Base-by-base conservation (phyloP, 305 asterid genomes). In the Lippia alba region DNA sequence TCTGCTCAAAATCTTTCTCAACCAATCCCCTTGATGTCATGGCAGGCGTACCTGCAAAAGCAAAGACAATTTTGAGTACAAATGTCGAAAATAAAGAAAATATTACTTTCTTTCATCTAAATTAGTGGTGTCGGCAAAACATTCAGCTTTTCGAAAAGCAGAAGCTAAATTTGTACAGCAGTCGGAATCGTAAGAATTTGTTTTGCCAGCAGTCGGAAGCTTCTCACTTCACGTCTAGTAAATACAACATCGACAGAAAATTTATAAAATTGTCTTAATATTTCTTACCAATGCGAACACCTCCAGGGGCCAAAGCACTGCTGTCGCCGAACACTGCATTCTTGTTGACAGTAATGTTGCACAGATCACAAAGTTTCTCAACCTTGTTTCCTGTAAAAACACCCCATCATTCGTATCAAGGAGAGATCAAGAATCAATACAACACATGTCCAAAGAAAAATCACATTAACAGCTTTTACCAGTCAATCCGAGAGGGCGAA, bases 261-360 rank as follows among this genome's bases (percentile, higher is more conserved):
- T 16, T 41, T 32, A 18, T 14, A 14, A 20, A 12, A 4, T 33
- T 12, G 8, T 1, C 11, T 36, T 4, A 36, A 17, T 16, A 59
- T 57, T 55, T 60, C 87, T 84, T 86, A 91, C 99, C 99, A 46
- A 94, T 85, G 70, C 97, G 97, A 82, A 94, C 97, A 12, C 99
- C 99, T 77, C 99, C 99, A 62, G 99, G 97, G 64, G 99, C 88
- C 85, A 94, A 80, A 11, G 97, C 97, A 74, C 97, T 91, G 84
- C 97, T 94, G 88, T 94, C 99, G 55, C 97, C 97, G 69, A 94
- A 94, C 53, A 94, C 97, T 41, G 99, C 97, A 72, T 91, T 91
- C 88, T 94, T 94, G 89, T 91, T 94, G 16, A 94, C 96, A 55
- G 99, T 94, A 74, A 94, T 94, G 86, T 84, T 84, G 91, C 94